These are phyloP conservation scores for Rhododendron ovatum DNA, from an alignment of 148 eudicot genomes.

Conservation along the genomic window DNA sequence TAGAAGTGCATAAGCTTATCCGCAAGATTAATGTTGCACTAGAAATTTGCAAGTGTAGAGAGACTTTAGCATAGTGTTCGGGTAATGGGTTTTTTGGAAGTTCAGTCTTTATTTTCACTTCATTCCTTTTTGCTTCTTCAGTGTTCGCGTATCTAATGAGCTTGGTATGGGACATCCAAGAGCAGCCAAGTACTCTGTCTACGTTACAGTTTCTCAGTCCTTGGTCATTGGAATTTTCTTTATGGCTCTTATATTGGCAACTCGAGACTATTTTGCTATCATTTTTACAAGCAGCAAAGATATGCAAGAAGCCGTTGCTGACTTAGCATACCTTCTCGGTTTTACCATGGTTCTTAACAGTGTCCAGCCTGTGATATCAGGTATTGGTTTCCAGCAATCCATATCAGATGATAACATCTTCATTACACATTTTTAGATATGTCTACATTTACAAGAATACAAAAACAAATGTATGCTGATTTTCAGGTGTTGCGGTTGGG, in stretches of 20 bases:
- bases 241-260: conserved; percentile 46
- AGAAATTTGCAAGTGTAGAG: not conserved
- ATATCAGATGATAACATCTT: not conserved
- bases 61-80: not conserved
- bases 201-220: conserved; percentile 59
- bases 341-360: conserved; percentile 78
- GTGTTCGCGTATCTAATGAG: conserved; percentile 85
- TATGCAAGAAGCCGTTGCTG: conserved; percentile 51
- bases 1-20: not conserved
- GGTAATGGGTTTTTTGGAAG: not conserved
- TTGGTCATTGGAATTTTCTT: conserved; percentile 51
- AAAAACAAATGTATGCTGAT: not conserved
- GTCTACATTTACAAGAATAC: not conserved
- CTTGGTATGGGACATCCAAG: conserved; percentile 63
- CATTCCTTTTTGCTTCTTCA: conserved; percentile 14
- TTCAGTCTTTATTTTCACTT: not conserved
- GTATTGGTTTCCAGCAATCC: conserved; percentile 21
- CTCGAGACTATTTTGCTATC: conserved; percentile 42
- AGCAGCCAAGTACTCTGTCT: conserved; percentile 65
- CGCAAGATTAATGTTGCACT: not conserved
- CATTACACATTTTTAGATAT: not conserved
- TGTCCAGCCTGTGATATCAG: conserved; percentile 86
- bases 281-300: conserved; percentile 55
- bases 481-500: conserved; percentile 74
- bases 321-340: conserved; percentile 73